Conservation (phyloP, 1,284 basidiomycete species). For the Melampsora larici-populina region DNA sequence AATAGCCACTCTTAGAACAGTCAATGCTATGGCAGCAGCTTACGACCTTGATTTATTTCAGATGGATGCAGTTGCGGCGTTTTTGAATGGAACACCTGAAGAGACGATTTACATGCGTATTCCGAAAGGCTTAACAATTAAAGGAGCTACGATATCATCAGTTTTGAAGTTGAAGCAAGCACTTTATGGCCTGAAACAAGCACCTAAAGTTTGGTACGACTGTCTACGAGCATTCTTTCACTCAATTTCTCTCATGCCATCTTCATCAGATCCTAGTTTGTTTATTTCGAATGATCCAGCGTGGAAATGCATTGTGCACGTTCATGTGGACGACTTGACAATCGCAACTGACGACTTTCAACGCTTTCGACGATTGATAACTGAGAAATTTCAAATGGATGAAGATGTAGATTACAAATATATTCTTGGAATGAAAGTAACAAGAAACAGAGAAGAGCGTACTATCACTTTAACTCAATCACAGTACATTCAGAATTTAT, state of each 20-base stretch:
- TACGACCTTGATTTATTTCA: neutral
- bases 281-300: slow-evolving; percentile 2
- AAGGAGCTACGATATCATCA: too few species aligned
- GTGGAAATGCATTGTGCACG: neutral
- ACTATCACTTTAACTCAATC: slow-evolving; percentile 13
- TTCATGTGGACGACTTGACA: slow-evolving; percentile 16
- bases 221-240: neutral
- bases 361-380: neutral
- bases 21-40: neutral
- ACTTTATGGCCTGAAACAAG: slow-evolving; percentile 7
- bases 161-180: neutral
- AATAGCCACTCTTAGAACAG: neutral
- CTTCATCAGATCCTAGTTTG: neutral
- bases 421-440: too few species aligned
- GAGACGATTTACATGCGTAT: neutral
- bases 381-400: neutral
- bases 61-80: slow-evolving; percentile 4
- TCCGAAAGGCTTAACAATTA: neutral
- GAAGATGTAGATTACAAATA: neutral
- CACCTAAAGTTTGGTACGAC: slow-evolving; percentile 1
- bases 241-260: neutral
- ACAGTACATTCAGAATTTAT: neutral
- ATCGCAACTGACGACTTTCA: neutral
- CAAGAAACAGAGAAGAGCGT: neutral
- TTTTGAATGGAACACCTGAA: neutral